Evolutionary conservation across 257 asterid genomes (phyloP).

Genomic region (Paulownia fortunei): DNA sequence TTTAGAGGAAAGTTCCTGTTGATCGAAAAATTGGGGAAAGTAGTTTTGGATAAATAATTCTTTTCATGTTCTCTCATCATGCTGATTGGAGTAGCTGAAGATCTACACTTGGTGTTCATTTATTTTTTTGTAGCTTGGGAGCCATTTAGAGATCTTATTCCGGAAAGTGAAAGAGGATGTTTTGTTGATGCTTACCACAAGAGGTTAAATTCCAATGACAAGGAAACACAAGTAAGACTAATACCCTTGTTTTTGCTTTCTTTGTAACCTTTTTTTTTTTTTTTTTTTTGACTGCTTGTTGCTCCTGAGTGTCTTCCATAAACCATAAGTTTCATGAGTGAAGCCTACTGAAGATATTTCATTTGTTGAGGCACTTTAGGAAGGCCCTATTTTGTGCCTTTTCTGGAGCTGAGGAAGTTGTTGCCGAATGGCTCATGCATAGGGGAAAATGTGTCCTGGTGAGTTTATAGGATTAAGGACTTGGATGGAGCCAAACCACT

Average conservation of each 20-base stretch:
- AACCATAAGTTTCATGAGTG: not conserved
- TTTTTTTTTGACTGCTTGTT: constrained; percentile 4
- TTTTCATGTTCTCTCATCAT: not conserved
- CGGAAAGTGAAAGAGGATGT: constrained; percentile 87
- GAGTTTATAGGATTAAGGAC: not conserved
- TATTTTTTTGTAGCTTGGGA: constrained; percentile 76
- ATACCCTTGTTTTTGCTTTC: constrained; percentile 30
- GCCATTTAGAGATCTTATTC: constrained; percentile 90
- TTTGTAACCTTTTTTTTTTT: constrained; percentile 8
- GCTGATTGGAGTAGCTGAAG: constrained; percentile 17
- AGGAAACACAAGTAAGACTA: constrained; percentile 78
- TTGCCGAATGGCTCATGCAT: not conserved
- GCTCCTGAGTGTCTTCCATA: not conserved
- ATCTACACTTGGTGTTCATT: constrained; percentile 22
- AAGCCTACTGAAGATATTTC: not conserved
- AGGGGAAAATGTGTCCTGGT: not conserved
- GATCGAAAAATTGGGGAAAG: not conserved
- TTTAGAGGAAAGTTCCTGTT: not conserved
- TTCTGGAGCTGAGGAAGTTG: not conserved
- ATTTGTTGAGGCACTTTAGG: not conserved
- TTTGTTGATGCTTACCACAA: constrained; percentile 83
- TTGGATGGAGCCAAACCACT: not conserved
- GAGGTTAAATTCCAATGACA: constrained; percentile 84
- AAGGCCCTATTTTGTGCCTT: not conserved
- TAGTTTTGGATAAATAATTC: not conserved